phyloP scores from a whole-genome alignment of 495 filamentous ascomycete genomes.

The Penicillium angulare region DNA sequence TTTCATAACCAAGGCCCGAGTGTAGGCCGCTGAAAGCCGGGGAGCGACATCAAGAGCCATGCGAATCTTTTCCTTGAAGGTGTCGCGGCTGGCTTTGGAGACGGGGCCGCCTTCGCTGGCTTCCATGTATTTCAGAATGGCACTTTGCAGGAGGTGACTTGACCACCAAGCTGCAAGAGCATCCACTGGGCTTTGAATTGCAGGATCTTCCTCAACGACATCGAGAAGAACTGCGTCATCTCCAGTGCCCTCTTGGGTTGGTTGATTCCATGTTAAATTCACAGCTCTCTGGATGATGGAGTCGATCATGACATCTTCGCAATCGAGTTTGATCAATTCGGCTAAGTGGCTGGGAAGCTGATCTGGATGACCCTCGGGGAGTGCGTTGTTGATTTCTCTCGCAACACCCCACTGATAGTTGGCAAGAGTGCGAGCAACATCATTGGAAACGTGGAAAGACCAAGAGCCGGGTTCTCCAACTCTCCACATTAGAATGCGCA shows the following conservation, averaged over 20 bases:
- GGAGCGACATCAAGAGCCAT: conserved; percentile 76
- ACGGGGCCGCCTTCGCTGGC: conserved; percentile 41
- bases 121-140: conserved; percentile 62
- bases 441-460: conserved; percentile 58
- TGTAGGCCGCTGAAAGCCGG: conserved; percentile 69
- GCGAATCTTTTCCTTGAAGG: conserved; percentile 57
- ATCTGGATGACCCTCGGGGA: conserved; percentile 59
- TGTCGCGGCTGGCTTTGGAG: conserved; percentile 36
- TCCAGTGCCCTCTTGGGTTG: conserved; percentile 62
- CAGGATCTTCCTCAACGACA: conserved; percentile 78
- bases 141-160: conserved; percentile 67
- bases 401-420: conserved; percentile 80
- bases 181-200: conserved; percentile 85
- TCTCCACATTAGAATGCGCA: conserved; percentile 83
- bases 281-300: conserved; percentile 81
- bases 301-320: conserved; percentile 74
- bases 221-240: conserved; percentile 71
- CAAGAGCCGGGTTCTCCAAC: conserved; percentile 63
- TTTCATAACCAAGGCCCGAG: conserved; percentile 73
- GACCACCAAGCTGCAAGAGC: conserved; percentile 91
- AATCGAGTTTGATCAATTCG: conserved; percentile 69
- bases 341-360: conserved; percentile 74
- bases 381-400: conserved; percentile 57
- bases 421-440: conserved; percentile 65
- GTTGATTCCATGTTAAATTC: conserved; percentile 86